Base-by-base conservation (phyloP, 1,284 basidiomycete genomes). In the Violaceomyces palustris region DNA sequence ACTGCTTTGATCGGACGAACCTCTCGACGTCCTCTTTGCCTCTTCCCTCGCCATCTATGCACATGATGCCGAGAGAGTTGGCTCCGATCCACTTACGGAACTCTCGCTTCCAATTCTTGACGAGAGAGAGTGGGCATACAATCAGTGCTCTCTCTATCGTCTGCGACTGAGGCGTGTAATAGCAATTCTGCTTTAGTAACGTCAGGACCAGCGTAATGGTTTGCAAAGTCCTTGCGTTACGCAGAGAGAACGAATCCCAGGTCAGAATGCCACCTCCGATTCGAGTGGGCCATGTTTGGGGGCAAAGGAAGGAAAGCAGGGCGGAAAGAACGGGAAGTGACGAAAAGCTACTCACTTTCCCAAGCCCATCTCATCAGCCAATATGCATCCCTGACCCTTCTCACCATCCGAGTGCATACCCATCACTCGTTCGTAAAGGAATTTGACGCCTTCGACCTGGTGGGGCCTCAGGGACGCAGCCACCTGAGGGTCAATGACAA, bases 381-480 rank as follows among this genome's bases (percentile, higher is more conserved):
- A 92, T 71, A 98, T 98, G 67, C 90, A 96, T 0, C 94, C 94
- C 60, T 88, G 68, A 25, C 56, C 53, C 15, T 53, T 61, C 11
- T 91, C 87, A 50, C 88, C 85, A 61, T 93, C 83, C 21, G 86
- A 87, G 38, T 92, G 76, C 82, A 94, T 86, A 2, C 92, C 94
- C 0, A 89, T 96, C 7, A 91, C 85, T 71, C 91, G 93, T 73
- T 83, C 85, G 75, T 96, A 99, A 70, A 99, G 76, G 75, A 98
- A 98, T 86, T 96, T 96, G 52, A 97, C 93, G 56, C 93, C 93
- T 73, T 98, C 92, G 15, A 98, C 83, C 75, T 98, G 93, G 82
- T 98, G 94, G 11, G 94, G 94, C 32, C 93, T 82, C 29, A 98
- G 79, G 3, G 92, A 86, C 72, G 90, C 93, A 35, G 81, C 77